Conservation (phyloP, 371 early-diverging fungal genomes). For the Rhizopus delemar region DNA sequence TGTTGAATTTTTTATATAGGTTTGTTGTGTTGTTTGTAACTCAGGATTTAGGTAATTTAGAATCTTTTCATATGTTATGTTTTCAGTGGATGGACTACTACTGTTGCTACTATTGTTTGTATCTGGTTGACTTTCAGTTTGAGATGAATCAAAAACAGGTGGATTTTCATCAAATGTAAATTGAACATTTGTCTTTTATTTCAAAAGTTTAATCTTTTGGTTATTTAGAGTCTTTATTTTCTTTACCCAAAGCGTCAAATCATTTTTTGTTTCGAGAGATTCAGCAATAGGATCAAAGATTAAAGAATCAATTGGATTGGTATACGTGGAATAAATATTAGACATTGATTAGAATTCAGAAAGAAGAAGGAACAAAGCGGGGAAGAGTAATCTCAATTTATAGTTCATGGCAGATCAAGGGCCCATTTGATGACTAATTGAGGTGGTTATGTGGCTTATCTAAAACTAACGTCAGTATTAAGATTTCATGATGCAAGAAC, state of each 20-base stretch:
- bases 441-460: not conserved
- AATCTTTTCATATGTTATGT: conserved; percentile 40
- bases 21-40: conserved; percentile 3
- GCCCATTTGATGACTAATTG: not conserved
- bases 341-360: conserved; percentile 7
- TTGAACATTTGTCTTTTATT: conserved; percentile 53
- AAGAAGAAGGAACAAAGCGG: not conserved
- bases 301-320: conserved; percentile 9
- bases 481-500: conserved; percentile 1
- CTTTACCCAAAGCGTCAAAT: conserved; percentile 22
- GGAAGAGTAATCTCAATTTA: not conserved
- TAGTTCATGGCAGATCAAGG: not conserved
- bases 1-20: conserved; percentile 4
- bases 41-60: conserved; percentile 37
- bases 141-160: too few relatives aligned
- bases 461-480: not conserved
- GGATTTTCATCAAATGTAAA: conserved; percentile 61
- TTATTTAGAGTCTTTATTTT: not conserved
- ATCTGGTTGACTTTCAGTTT: not conserved
- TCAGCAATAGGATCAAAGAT: conserved; percentile 20
- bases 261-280: conserved; percentile 10
- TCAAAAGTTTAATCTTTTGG: not conserved
- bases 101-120: not conserved
- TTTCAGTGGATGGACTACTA: conserved; percentile 30
- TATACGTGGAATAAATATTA: conserved; percentile 11